Conservation (phyloP, 768 basidiomycete genomes). For the Cystofilobasidium ferigula region DNA sequence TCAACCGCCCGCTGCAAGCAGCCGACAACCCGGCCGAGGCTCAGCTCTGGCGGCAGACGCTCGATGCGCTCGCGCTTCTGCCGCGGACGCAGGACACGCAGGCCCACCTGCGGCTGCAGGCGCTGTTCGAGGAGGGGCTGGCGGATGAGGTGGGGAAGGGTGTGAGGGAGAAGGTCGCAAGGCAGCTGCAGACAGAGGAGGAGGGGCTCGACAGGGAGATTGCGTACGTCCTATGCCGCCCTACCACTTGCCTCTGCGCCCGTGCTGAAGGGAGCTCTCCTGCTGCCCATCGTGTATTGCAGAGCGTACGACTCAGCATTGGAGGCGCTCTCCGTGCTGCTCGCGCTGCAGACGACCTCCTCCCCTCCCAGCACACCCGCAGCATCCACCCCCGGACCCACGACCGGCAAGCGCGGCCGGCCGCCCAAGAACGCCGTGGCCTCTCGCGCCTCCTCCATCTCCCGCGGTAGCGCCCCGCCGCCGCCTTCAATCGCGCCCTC, state of each 20-base stretch:
- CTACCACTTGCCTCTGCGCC: not conserved
- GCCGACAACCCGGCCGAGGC: not conserved
- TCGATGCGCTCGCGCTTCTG: not conserved
- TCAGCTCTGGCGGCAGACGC: not conserved
- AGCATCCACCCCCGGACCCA: not conserved
- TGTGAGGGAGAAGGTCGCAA: not conserved
- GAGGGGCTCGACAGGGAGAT: not conserved
- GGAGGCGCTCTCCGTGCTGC: constrained; percentile 8
- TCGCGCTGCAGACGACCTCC: constrained; percentile 8
- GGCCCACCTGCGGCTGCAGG: constrained; percentile 1
- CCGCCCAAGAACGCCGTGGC: constrained; percentile 5
- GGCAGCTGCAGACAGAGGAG: constrained; percentile 3
- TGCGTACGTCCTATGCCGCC: not conserved
- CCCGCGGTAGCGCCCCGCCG: not conserved
- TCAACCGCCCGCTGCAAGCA: not conserved
- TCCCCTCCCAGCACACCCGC: not conserved
- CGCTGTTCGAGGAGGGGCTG: not conserved
- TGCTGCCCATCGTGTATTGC: not conserved
- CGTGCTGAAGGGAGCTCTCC: not conserved
- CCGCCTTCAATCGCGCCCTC: not conserved
- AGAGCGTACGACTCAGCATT: constrained; percentile 6
- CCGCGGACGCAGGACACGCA: not conserved
- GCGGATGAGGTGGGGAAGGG: not conserved
- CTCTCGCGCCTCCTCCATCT: not conserved
- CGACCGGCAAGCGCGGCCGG: not conserved